Conservation (phyloP, 208 protist genomes). For the Vickermania ingenoplastis region DNA sequence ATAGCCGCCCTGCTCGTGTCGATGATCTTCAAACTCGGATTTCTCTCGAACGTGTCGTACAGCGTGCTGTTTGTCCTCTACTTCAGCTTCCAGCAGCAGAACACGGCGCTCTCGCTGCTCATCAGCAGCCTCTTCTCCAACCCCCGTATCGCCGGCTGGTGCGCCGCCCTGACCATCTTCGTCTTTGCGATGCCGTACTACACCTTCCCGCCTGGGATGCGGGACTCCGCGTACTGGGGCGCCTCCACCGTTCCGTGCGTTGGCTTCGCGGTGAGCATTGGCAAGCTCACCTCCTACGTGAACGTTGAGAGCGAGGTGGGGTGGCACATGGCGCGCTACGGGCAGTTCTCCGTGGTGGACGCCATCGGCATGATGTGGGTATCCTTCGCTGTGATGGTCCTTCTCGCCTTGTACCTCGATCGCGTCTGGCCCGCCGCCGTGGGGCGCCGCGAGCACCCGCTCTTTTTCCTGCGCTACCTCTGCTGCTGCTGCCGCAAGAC, state of each 20-base stretch:
- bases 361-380: conserved; percentile 73
- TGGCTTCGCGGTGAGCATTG: conserved; percentile 39
- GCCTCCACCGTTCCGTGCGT: conserved; percentile 51
- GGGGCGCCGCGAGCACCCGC: conserved; percentile 38
- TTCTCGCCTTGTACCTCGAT: conserved; percentile 79
- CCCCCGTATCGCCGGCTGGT: conserved; percentile 55
- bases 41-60: conserved; percentile 42
- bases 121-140: conserved; percentile 72
- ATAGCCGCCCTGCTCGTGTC: conserved; percentile 38
- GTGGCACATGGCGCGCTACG: conserved; percentile 24
- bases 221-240: conserved; percentile 22
- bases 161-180: conserved; percentile 56
- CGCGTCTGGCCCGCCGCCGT: conserved; percentile 58
- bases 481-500: conserved; percentile 25
- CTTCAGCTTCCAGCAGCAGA: conserved; percentile 67
- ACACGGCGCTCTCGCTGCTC: conserved; percentile 54
- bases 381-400: conserved; percentile 46
- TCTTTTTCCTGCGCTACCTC: conserved; percentile 64
- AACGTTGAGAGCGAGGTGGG: conserved; percentile 21
- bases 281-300: conserved; percentile 45
- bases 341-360: conserved; percentile 36
- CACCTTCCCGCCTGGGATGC: conserved; percentile 51
- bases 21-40: conserved; percentile 50
- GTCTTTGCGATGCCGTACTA: conserved; percentile 52
- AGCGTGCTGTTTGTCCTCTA: conserved; percentile 62